phyloP scores from a whole-genome alignment of 2,329 filamentous ascomycete genomes.

The Hypoxylon sp. region DNA sequence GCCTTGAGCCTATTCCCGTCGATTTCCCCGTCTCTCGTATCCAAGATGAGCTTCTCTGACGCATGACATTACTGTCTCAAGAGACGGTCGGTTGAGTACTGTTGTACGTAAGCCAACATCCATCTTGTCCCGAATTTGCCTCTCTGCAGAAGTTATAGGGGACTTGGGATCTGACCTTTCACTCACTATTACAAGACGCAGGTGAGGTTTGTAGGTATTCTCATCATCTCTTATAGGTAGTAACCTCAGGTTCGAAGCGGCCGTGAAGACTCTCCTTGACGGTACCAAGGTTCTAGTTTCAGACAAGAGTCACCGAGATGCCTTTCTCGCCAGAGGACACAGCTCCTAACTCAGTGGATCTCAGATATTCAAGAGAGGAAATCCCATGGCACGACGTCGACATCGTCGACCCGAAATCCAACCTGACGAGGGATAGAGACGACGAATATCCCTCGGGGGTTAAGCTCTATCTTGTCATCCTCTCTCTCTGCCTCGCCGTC shows the following conservation, averaged over 20 bases:
- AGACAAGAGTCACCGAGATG: conserved; percentile 1
- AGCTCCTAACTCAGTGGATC: conserved; percentile 13
- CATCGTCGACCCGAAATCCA: neutral
- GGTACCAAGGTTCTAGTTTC: neutral
- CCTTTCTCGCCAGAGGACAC: conserved; percentile 9
- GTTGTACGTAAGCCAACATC: too few species aligned
- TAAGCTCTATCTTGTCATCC: conserved; percentile 30
- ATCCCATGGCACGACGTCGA: conserved; percentile 21
- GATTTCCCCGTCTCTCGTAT: neutral
- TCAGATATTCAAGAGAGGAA: conserved; percentile 19
- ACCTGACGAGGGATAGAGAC: conserved; percentile 5
- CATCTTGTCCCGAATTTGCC: neutral
- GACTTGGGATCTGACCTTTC: neutral
- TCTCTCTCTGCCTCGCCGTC: conserved; percentile 32
- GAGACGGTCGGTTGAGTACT: too few species aligned
- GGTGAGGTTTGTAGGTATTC: neutral
- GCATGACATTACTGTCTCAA: neutral
- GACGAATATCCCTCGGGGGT: conserved; percentile 32
- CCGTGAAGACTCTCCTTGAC: neutral
- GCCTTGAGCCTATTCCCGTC: conserved; percentile 25
- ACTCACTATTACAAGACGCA: neutral
- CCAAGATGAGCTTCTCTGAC: neutral
- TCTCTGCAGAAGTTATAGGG: neutral
- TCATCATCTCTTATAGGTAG: neutral
- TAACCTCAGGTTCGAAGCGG: neutral